Evolutionary conservation across 2,329 filamentous ascomycete genomes (phyloP).

Genomic region (Colletotrichum echinochloae): DNA sequence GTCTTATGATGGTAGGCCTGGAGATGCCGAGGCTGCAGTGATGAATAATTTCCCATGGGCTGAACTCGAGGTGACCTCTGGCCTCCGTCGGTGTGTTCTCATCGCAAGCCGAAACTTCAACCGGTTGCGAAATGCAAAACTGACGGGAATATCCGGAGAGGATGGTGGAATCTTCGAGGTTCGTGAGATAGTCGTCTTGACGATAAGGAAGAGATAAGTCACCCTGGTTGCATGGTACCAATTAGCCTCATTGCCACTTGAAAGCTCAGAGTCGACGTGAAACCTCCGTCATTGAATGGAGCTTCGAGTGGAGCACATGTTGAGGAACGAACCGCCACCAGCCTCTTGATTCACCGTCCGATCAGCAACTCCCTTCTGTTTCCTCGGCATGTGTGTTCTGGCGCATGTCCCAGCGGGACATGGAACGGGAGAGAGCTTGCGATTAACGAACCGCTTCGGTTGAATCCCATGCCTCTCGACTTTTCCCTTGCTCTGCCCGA

Average conservation of each 20-base stretch:
- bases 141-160: conserved; percentile 1
- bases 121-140: not conserved
- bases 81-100: not conserved
- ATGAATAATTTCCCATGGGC: not conserved
- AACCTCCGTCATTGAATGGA: conserved; percentile 37
- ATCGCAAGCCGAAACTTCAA: not conserved
- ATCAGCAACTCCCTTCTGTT: not conserved
- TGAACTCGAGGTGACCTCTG: not conserved
- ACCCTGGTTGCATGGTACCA: conserved; percentile 3
- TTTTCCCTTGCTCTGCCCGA: conserved; percentile 4
- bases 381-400: conserved; percentile 2
- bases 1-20: conserved; percentile 9
- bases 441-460: not conserved
- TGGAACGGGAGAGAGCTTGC: conserved; percentile 4
- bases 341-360: conserved; percentile 3
- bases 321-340: conserved; percentile 33
- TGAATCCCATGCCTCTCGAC: not conserved
- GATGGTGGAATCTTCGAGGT: conserved; percentile 10
- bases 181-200: conserved; percentile 16
- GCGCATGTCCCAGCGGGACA: conserved; percentile 4
- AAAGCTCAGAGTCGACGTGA: conserved; percentile 35
- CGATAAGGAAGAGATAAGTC: conserved; percentile 30
- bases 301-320: conserved; percentile 36
- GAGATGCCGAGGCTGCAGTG: conserved; percentile 26
- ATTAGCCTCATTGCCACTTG: conserved; percentile 17